Conservation (phyloP, 2,329 filamentous ascomycete genomes). For the Orbilia blumenaviensis region DNA sequence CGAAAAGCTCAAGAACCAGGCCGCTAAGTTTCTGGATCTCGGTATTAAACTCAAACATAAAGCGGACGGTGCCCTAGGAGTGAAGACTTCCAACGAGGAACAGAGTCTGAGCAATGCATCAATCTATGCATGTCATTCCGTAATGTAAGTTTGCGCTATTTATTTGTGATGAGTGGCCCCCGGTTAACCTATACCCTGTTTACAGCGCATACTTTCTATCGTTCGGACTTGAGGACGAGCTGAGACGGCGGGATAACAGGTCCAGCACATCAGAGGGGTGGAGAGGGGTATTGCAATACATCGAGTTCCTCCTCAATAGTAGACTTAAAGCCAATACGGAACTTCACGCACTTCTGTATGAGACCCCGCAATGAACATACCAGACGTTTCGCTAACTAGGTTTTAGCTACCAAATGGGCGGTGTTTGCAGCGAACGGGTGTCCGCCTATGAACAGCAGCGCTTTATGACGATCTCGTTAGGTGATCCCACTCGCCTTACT, state of each 20-base stretch:
- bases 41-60: slow-evolving; percentile 51
- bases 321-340: slow-evolving; percentile 40
- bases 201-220: slow-evolving; percentile 44
- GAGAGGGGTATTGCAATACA: slow-evolving; percentile 43
- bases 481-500: slow-evolving; percentile 5
- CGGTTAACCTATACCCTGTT: background rate
- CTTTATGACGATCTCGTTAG: slow-evolving; percentile 29
- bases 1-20: slow-evolving; percentile 34
- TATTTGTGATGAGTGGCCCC: no score
- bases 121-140: slow-evolving; percentile 49
- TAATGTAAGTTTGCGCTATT: slow-evolving; percentile 25
- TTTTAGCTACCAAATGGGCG: slow-evolving; percentile 48
- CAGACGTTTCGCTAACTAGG: background rate
- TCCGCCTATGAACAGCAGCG: slow-evolving; percentile 45
- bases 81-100: slow-evolving; percentile 35
- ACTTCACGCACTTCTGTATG: slow-evolving; percentile 49
- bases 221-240: slow-evolving; percentile 48
- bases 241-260: slow-evolving; percentile 36
- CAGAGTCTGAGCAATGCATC: slow-evolving; percentile 37
- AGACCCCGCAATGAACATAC: background rate
- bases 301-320: slow-evolving; percentile 40
- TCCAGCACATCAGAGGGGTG: slow-evolving; percentile 43
- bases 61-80: slow-evolving; percentile 41
- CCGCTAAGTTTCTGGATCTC: slow-evolving; percentile 33
- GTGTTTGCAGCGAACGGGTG: slow-evolving; percentile 43